These are phyloP conservation scores for Rhamnella rubrinervis DNA, from an alignment of 331 rosid genomes.

Conservation along the genomic window DNA sequence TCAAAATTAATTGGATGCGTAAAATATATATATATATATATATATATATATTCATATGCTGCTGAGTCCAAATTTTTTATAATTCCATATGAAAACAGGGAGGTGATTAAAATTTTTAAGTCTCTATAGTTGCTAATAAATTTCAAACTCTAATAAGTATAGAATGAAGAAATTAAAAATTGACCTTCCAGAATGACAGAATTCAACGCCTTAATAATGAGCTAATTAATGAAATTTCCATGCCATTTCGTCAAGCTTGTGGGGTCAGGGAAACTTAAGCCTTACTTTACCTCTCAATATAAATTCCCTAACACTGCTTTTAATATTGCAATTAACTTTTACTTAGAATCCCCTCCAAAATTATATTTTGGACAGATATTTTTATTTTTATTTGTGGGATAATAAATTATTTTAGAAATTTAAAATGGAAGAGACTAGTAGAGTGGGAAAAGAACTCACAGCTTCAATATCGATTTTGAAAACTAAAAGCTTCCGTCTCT, in stretches of 20 bases:
- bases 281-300: too few species aligned
- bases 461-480: slow-evolving; percentile 96
- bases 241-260: neutral
- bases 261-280: slow-evolving; percentile 25
- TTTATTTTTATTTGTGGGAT: too few species aligned
- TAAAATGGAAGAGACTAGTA: neutral
- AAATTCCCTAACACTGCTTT: too few species aligned
- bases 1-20: too few species aligned
- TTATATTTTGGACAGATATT: too few species aligned
- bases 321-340: too few species aligned
- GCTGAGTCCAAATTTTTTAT: too few species aligned
- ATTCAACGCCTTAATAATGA: slow-evolving; percentile 18
- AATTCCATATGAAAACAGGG: too few species aligned
- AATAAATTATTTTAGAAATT: neutral
- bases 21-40: too few species aligned
- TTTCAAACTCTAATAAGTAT: too few species aligned
- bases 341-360: neutral
- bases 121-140: neutral
- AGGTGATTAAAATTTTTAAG: neutral
- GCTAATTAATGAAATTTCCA: slow-evolving; percentile 27
- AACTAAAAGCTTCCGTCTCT: slow-evolving; percentile 86
- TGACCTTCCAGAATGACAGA: slow-evolving; percentile 50
- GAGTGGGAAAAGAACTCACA: slow-evolving; percentile 43
- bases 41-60: neutral
- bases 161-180: slow-evolving; percentile 1